phyloP scores from a whole-genome alignment of 108 stramenopile genomes.

The Cyclostephanos tholiformis region DNA sequence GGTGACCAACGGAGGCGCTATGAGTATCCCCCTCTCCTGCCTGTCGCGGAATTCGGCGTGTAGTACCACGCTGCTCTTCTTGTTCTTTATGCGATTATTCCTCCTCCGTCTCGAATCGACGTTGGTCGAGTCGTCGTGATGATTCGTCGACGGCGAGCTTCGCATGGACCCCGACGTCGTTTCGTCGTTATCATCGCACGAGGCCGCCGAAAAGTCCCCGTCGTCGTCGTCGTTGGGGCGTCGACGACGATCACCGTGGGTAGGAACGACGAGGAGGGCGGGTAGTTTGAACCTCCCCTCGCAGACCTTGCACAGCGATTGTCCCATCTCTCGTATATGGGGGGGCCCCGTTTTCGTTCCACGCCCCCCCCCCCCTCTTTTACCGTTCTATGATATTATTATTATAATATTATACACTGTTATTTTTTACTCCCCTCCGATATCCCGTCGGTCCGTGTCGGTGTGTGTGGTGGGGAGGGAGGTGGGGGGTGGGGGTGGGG shows the following conservation, averaged over 20 bases:
- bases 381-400: no score
- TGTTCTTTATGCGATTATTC: slow-evolving; percentile 31
- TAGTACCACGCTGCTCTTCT: slow-evolving; percentile 40
- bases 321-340: no score
- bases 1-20: slow-evolving; percentile 21
- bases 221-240: neutral
- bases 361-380: no score
- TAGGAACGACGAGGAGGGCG: neutral
- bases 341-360: no score
- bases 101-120: slow-evolving; percentile 20
- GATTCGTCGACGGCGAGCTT: slow-evolving; percentile 12
- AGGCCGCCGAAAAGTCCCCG: neutral
- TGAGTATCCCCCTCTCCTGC: slow-evolving; percentile 1
- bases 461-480: no score
- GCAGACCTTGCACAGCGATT: slow-evolving; percentile 38
- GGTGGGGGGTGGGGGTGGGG: no score
- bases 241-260: slow-evolving; percentile 18
- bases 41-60: slow-evolving; percentile 42
- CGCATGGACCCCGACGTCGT: neutral
- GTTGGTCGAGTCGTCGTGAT: neutral
- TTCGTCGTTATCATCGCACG: neutral
- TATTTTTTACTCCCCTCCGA: no score
- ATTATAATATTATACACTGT: no score
- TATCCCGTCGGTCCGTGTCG: no score
- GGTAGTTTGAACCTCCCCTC: neutral